A percentile compares a stretch with the other conserved stretches of the same genome.
These are phyloP conservation scores for Truncatella angustata DNA, from an alignment of 2,329 filamentous ascomycete genomes.

Conservation along the genomic window DNA sequence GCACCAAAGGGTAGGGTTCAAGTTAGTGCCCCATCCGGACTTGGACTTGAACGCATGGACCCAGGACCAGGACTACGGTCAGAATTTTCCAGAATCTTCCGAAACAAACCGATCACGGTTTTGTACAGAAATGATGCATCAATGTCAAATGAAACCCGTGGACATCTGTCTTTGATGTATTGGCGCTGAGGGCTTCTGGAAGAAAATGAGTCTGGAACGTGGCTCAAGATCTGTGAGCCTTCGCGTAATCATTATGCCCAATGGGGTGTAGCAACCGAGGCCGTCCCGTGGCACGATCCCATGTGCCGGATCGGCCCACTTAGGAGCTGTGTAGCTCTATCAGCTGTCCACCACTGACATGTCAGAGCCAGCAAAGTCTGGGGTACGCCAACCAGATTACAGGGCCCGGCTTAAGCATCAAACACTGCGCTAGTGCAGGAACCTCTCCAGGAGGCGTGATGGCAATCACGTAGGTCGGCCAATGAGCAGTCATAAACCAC, in stretches of 20 bases:
- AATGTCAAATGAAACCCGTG: background rate
- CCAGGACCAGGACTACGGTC: too few relatives aligned
- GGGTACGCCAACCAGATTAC: background rate
- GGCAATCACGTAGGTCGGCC: conserved; percentile 1
- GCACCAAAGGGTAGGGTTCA: too few relatives aligned
- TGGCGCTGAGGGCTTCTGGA: background rate
- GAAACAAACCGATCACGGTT: background rate
- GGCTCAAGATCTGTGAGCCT: background rate
- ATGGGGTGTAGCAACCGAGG: background rate
- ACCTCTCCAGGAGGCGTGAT: conserved; percentile 1
- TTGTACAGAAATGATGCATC: background rate
- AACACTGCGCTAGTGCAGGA: conserved; percentile 7
- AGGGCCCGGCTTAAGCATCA: background rate
- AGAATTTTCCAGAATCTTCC: background rate
- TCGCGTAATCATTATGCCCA: background rate
- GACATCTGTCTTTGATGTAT: background rate
- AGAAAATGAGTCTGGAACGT: background rate
- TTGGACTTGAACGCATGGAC: too few relatives aligned
- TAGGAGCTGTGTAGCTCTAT: conserved; percentile 2
- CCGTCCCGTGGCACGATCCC: conserved; percentile 1
- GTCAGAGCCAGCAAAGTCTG: background rate
- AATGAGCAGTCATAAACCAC: background rate
- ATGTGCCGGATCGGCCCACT: conserved; percentile 7
- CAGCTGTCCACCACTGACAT: background rate
- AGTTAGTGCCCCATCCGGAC: too few relatives aligned